phyloP scores from a whole-genome alignment of 1,284 basidiomycete species.

The Fomitopsis betulina region DNA sequence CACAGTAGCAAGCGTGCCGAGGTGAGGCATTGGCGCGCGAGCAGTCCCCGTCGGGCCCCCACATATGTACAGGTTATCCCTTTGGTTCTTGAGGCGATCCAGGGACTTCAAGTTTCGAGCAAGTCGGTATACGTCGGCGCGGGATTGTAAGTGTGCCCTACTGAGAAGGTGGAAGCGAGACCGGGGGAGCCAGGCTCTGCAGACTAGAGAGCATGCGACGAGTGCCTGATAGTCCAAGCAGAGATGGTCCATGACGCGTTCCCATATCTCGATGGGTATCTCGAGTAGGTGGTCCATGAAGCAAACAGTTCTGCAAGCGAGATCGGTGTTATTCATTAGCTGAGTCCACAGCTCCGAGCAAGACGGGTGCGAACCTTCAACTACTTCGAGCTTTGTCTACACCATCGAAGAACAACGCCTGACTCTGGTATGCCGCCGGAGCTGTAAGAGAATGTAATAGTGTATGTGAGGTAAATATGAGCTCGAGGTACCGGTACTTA shows the following conservation, averaged over 20 bases:
- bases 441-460: too few species aligned
- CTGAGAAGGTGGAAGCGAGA: not conserved
- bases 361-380: too few species aligned
- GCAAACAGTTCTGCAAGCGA: not conserved
- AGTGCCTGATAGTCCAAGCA: constrained; percentile 20
- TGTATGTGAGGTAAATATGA: too few species aligned
- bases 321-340: too few species aligned
- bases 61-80: not conserved
- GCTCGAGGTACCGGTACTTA: too few species aligned
- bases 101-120: not conserved
- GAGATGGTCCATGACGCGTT: constrained; percentile 22
- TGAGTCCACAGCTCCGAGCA: too few species aligned
- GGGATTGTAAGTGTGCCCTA: not conserved
- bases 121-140: not conserved
- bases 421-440: too few species aligned
- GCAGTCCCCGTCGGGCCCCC: not conserved
- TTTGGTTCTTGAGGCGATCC: not conserved
- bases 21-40: not conserved
- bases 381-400: too few species aligned
- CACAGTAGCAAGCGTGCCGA: not conserved
- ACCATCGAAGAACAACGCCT: too few species aligned
- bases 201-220: constrained; percentile 22
- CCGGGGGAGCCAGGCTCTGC: constrained; percentile 22
- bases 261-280: constrained; percentile 17
- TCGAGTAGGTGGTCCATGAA: not conserved